Conservation (phyloP, 129 eudicot species). For the Flaveria linearis region DNA sequence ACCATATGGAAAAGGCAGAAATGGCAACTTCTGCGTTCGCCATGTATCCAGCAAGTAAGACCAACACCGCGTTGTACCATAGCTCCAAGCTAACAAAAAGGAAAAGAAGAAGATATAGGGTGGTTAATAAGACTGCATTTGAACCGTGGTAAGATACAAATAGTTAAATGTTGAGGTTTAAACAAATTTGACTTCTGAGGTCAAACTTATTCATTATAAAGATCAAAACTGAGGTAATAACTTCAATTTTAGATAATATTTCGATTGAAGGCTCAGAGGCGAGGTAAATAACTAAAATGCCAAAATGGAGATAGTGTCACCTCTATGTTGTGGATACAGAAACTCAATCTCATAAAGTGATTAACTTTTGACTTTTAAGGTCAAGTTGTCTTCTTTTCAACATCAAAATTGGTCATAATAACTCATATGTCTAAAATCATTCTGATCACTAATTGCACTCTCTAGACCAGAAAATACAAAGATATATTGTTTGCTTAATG, state of each 20-base stretch:
- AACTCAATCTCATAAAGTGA: not conserved
- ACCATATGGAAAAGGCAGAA: constrained; percentile 90
- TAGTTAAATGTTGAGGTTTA: not conserved
- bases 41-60: constrained; percentile 84
- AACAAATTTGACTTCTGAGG: not conserved
- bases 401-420: not conserved
- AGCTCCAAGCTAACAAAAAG: constrained; percentile 60
- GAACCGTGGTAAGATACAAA: not conserved
- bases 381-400: constrained; percentile 13
- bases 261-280: not conserved
- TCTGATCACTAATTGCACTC: not conserved
- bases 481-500: not conserved
- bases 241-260: not conserved
- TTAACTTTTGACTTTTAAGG: constrained; percentile 24
- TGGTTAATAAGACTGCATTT: no score
- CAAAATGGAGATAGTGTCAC: not conserved
- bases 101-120: not conserved
- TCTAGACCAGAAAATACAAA: not conserved
- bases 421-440: not conserved
- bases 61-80: constrained; percentile 80
- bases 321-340: not conserved
- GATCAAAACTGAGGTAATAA: not conserved
- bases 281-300: not conserved
- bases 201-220: not conserved
- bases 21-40: constrained; percentile 75